Base-by-base conservation (phyloP, 2,329 filamentous ascomycete species). In the Colletotrichum paranaense region DNA sequence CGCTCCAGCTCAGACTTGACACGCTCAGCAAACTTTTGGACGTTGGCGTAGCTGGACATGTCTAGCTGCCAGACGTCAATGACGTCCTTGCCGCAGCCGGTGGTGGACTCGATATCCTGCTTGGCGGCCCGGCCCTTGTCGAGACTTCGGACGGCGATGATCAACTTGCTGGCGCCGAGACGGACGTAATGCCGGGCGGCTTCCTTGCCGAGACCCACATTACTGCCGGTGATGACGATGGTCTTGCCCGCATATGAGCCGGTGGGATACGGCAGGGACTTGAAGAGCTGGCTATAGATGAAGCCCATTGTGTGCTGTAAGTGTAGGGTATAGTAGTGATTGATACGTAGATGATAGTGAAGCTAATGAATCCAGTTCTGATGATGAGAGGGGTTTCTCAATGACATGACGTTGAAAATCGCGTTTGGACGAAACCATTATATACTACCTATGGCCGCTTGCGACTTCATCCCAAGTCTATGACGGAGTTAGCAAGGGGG, bases 1-100 rank as follows among this genome's bases (percentile, higher is more conserved):
- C 84, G 82, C 1, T 81, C 74, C 16, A 88, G 79, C n/a, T 81
- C 77, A 4, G 60, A 72, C 9, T 81, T 76, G 1, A 82, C 77
- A 2, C 82, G 81, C 1, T 65, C 76, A 3, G 81, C 84, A 72
- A 91, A 90, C 1, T 77, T 79, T 63, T 81, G 78, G 49, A 90
- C 83, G 38, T 83, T 87, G 4, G 83, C 82, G 75, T 87, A 88
- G 22, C 81, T 84, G 16, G 76, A 77, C 75, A 90, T 82, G 76
- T 90, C 88, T 5, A 90, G 76, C 12, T 81, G 67, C 87, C 87
- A 90, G 14, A 89, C 86, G 56, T 88, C 81, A 38, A 88, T 78
- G 3, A 70, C 77, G n/a, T 67, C 78, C 52, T 32, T 72, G 28
- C 26, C 72, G 62, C 69, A 62, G 28, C 57, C 75, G 14, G 80